Conservation (phyloP, 2,329 filamentous ascomycete genomes). For the Fusarium agapanthi region DNA sequence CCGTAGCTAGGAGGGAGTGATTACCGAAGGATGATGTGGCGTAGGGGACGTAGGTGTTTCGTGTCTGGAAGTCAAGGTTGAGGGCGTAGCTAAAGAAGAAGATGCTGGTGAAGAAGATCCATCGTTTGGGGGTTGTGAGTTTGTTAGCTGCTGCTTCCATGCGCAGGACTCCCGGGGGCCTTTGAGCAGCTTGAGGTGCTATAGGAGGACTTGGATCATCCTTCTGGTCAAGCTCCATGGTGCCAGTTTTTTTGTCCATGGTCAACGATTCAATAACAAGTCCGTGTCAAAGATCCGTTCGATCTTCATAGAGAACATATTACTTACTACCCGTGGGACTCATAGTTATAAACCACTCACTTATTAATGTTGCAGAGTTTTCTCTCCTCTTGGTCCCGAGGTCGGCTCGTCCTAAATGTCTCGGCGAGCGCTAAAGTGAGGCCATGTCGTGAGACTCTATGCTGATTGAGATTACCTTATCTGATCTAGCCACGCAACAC, state of each 20-base stretch:
- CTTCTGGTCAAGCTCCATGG: neutral
- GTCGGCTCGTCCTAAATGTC: neutral
- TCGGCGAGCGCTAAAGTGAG: neutral
- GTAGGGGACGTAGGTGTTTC: neutral
- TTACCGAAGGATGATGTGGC: neutral
- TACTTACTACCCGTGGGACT: neutral
- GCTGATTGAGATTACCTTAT: neutral
- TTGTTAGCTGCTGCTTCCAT: neutral
- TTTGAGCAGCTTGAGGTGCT: neutral
- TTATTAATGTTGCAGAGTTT: neutral
- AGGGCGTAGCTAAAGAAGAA: neutral
- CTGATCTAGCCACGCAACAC: neutral
- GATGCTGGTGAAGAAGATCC: neutral
- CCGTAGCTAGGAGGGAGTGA: neutral
- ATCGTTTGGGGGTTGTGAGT: neutral
- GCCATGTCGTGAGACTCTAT: neutral
- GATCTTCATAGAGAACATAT: no score
- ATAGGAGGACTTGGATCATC: neutral
- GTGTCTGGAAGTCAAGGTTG: neutral
- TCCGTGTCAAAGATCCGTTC: neutral
- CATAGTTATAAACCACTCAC: neutral
- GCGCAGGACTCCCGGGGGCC: neutral
- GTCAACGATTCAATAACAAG: neutral
- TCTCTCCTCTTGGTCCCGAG: neutral
- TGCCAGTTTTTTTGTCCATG: neutral